These are phyloP conservation scores for Aspergillus wentii DNA, from an alignment of 495 filamentous ascomycete genomes.

Conservation along the genomic window DNA sequence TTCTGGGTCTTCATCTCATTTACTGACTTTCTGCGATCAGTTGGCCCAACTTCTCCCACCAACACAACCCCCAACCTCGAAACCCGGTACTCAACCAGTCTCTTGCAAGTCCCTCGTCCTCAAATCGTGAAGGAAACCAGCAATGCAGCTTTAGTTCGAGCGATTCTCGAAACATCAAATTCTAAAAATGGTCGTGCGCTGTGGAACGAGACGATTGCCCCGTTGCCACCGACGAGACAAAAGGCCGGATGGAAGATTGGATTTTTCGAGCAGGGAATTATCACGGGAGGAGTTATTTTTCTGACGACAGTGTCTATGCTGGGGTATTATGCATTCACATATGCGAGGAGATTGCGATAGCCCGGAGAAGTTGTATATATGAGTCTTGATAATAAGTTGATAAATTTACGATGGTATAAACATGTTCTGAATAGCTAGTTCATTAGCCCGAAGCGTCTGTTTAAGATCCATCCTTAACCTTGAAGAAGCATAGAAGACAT, in stretches of 20 bases:
- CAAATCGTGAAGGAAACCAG: conserved; percentile 23
- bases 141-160: conserved; percentile 6
- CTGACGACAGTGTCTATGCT: conserved; percentile 19
- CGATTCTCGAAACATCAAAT: conserved; percentile 13
- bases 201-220: conserved; percentile 22
- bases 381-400: background rate
- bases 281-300: conserved; percentile 30
- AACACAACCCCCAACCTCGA: conserved; percentile 15
- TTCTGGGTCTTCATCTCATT: background rate
- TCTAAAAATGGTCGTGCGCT: conserved; percentile 12
- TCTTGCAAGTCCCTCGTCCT: conserved; percentile 37
- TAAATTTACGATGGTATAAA: background rate
- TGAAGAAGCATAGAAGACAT: too few species aligned
- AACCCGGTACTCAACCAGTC: conserved; percentile 30
- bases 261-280: conserved; percentile 50
- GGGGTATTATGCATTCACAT: conserved; percentile 24
- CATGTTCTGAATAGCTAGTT: background rate
- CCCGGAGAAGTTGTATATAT: background rate
- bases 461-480: too few species aligned
- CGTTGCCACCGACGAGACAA: conserved; percentile 36
- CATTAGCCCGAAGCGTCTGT: too few species aligned
- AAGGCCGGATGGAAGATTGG: conserved; percentile 32
- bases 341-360: conserved; percentile 13
- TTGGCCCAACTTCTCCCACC: conserved; percentile 37
- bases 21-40: conserved; percentile 10